Evolutionary conservation across 2,329 filamentous ascomycete genomes (phyloP).

Genomic region (Calonectria ilicicola): DNA sequence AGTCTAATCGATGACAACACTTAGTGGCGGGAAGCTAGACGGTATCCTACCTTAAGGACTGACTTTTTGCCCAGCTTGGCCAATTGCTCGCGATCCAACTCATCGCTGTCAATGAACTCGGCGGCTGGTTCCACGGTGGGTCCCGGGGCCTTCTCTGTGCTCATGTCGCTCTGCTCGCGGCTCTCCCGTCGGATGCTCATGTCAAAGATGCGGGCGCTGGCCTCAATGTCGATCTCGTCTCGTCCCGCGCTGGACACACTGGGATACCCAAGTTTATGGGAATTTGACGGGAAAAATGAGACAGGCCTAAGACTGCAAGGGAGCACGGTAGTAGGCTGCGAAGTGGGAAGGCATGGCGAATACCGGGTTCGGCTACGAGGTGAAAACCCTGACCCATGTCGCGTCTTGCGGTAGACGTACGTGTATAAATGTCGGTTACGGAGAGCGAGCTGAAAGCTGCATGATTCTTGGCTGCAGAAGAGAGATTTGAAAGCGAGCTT

Average conservation of each 20-base stretch:
- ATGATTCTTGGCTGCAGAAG: background rate
- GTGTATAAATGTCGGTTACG: background rate
- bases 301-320: background rate
- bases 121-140: constrained; percentile 14
- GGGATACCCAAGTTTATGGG: background rate
- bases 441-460: background rate
- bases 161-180: constrained; percentile 23
- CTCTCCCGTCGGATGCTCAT: constrained; percentile 9
- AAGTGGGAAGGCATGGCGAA: background rate
- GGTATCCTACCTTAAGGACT: constrained; percentile 33
- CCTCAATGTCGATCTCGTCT: too few relatives aligned
- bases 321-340: background rate
- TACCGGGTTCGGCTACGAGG: background rate
- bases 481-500: background rate
- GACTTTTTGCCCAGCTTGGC: constrained; percentile 37
- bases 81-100: constrained; percentile 37
- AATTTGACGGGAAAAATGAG: background rate
- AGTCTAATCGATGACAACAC: background rate
- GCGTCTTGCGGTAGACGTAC: background rate
- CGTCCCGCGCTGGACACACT: background rate
- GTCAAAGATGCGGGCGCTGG: background rate
- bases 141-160: constrained; percentile 16
- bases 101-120: constrained; percentile 30
- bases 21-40: background rate
- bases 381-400: background rate